Evolutionary conservation across 345 rosid genomes (phyloP), one percentile per base, ranked within the genome.

Genomic region (Aegle marmelos): DNA sequence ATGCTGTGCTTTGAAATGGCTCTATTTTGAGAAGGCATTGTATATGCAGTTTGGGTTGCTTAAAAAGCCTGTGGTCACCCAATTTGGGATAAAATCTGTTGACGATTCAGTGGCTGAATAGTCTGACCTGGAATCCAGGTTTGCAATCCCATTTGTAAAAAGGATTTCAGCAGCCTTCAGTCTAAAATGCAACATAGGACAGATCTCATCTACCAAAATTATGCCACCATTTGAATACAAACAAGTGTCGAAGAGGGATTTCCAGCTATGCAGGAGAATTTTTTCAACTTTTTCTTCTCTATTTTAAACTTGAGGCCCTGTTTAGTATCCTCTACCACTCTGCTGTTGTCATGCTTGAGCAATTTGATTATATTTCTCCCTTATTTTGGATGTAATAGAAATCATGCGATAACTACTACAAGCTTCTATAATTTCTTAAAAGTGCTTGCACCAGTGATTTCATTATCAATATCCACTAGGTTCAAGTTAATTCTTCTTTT

Each of bases 21-120:
- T 60, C 73, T 72, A 27, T 61, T 77, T 74, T 39, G 70, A 65
- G 74, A 34, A 79, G 72, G 70, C 50, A 80, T 58, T 76, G 39
- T 59, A 31, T 14, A 69, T 73, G 79, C 79, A 76, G 71, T 64
- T 70, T 48, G 70, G 64, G 39, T 76, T 81, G 82, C 81, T 73
- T 37, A 57, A 76, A 73, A 81, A 76, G 69, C 72, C 75, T 84
- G 70, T 59, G 37, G 65, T 63, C 70, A 62, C 48, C 81, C 78
- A 70, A 66, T 31, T 59, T 45, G 21, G 54, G 64, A 80, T 76
- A 34, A 0, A 70, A 65, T 66, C 73, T 72, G 73, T 76, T 79
- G 78, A 56, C 76, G 77, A 76, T 81, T 79, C 73, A n/a, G 77
- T 64, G 54, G 68, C 72, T 80, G 77, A 76, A 62, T 61, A 27